These are phyloP conservation scores for Passiflora organensis DNA, from an alignment of 345 rosid genomes.

Conservation along the genomic window DNA sequence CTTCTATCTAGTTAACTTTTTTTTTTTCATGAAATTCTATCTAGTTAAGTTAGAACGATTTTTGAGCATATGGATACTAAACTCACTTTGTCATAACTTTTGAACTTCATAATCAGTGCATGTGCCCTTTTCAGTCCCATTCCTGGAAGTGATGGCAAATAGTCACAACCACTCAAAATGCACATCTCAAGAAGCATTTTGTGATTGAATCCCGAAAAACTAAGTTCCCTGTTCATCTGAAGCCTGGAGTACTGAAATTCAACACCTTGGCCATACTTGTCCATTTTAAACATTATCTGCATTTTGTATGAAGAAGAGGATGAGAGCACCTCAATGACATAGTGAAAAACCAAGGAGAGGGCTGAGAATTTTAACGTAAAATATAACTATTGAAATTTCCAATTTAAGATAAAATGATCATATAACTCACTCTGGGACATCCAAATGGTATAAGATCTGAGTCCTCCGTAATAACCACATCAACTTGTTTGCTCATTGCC, in stretches of 20 bases:
- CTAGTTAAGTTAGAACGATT: constrained; percentile 4
- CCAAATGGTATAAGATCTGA: constrained; percentile 99
- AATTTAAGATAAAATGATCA: not conserved
- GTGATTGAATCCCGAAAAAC: constrained; percentile 64
- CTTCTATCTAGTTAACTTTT: not conserved
- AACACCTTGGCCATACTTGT: constrained; percentile 89
- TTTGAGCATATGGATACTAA: constrained; percentile 1
- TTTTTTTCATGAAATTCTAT: too few relatives aligned
- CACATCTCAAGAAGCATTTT: constrained; percentile 97
- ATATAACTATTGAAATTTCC: not conserved
- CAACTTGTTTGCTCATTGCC: constrained; percentile 74
- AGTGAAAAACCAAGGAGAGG: not conserved
- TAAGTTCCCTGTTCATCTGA: constrained; percentile 56
- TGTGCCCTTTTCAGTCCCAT: constrained; percentile 95
- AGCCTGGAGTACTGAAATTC: constrained; percentile 71
- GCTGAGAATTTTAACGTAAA: not conserved
- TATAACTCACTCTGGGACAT: constrained; percentile 77
- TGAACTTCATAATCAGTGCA: constrained; percentile 72
- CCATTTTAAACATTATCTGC: constrained; percentile 92
- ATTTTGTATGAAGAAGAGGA: constrained; percentile 2
- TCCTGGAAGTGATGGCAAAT: constrained; percentile 85
- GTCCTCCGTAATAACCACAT: constrained; percentile 91
- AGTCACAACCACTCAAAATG: constrained; percentile 97
- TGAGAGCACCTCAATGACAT: not conserved
- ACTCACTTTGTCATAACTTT: constrained; percentile 68